Base-by-base conservation (phyloP, 495 filamentous ascomycete species). In the Hypoxylon fragiforme region DNA sequence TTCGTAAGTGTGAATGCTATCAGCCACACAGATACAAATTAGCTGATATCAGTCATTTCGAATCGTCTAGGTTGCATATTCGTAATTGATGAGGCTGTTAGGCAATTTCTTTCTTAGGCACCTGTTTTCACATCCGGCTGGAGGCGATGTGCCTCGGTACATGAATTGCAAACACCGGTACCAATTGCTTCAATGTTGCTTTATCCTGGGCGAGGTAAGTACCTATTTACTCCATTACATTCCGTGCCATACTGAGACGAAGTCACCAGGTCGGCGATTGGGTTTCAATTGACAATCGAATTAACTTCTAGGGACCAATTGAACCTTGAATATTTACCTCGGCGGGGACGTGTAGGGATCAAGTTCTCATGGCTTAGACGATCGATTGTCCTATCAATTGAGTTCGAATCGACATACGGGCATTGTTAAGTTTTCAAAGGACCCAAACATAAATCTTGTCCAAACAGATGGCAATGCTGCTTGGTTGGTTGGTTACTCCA, bases 21-120 rank as follows among this genome's bases (percentile, higher is more conserved):
- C 26, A 54, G 43, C 42, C 44, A 55, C 44, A 41, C 19, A 30
- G 28, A 41, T 13, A 32, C 31, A 43, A 51, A 37, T 51, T 42
- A 32, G 52, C 30, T 34, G 31, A 34, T 36, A n/a, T n/a, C 24
- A 28, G 24, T 4, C 9, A 28, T 4, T 4, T 28, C 30, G 24
- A 31, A 44, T 20, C 11, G 20, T 48, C 13, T 16, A 48, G 44
- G 55, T 37, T 19, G 9, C 30, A 48, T 43, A 53, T 9, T 11
- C 16, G n/a, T 22, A 19, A 49, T 50, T 60, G 40, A 54, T 41
- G 24, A 50, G 36, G 42, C 38, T 38, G 50, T 54, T 42, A 54
- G 50, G 50, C 50, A 38, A 39, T 61, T 46, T 28, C 39, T 15
- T 50, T 59, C n/a, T 55, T 55, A 61, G 57, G 57, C 57, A 46